Evolutionary conservation across 805 yeast species (phyloP).

Genomic region (Saccharomycopsis selenospora): DNA sequence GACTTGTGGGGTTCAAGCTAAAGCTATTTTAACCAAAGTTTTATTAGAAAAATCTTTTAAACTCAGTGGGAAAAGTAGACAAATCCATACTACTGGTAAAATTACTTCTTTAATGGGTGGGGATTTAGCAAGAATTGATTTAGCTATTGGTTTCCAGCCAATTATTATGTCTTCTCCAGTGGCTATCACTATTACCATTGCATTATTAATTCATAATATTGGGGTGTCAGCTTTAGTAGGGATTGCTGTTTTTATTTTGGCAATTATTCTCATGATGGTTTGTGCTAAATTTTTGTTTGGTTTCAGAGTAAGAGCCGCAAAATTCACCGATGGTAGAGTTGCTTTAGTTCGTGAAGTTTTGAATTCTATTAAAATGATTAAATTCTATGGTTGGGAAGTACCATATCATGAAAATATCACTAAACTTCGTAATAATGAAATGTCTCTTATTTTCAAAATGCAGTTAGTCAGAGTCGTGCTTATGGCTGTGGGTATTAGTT

Average conservation of each 20-base stretch:
- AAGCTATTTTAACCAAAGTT: slow-evolving; percentile 60
- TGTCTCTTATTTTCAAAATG: slow-evolving; percentile 46
- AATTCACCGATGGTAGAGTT: slow-evolving; percentile 59
- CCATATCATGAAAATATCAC: slow-evolving; percentile 55
- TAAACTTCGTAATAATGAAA: slow-evolving; percentile 50
- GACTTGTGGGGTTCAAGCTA: slow-evolving; percentile 58
- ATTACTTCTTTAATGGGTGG: slow-evolving; percentile 72
- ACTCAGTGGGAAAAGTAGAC: slow-evolving; percentile 46
- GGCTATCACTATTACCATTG: slow-evolving; percentile 57
- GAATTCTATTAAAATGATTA: slow-evolving; percentile 59
- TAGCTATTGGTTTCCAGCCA: slow-evolving; percentile 56
- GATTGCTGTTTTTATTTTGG: slow-evolving; percentile 43
- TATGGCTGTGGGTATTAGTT: slow-evolving; percentile 44
- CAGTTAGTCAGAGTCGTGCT: slow-evolving; percentile 51
- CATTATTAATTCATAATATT: slow-evolving; percentile 52
- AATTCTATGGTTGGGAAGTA: slow-evolving; percentile 81
- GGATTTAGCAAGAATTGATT: slow-evolving; percentile 67
- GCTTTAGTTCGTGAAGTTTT: slow-evolving; percentile 53
- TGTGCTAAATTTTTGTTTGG: slow-evolving; percentile 41
- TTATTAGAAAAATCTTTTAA: slow-evolving; percentile 56
- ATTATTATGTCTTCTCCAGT: slow-evolving; percentile 49
- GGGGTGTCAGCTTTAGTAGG: slow-evolving; percentile 69
- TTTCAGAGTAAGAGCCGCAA: slow-evolving; percentile 48
- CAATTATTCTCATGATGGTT: slow-evolving; percentile 38
- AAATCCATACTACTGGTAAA: slow-evolving; percentile 49